These are phyloP conservation scores for Dendryphion nanum DNA, from an alignment of 2,329 filamentous ascomycete genomes.

Conservation along the genomic window DNA sequence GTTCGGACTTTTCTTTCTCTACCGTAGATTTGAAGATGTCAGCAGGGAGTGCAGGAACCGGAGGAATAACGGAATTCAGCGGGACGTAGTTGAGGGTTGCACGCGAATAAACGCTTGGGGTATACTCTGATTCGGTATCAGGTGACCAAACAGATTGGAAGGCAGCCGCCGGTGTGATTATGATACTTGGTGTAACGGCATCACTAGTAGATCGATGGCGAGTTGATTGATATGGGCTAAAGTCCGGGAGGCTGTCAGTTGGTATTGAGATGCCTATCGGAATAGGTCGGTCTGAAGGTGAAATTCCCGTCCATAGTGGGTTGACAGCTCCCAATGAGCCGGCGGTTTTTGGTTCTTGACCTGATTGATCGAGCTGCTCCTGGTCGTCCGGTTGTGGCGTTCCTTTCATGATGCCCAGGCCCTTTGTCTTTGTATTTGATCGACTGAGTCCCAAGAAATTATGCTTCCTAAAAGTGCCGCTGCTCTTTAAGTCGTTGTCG, in stretches of 20 bases:
- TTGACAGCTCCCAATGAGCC: constrained; percentile 27
- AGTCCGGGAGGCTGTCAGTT: constrained; percentile 49
- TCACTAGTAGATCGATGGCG: constrained; percentile 40
- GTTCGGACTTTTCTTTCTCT: constrained; percentile 1
- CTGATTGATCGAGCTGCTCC: constrained; percentile 1
- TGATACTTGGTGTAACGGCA: constrained; percentile 49
- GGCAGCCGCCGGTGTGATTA: constrained; percentile 54
- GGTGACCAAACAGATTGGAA: constrained; percentile 60
- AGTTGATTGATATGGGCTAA: constrained; percentile 28
- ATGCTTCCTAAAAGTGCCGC: constrained; percentile 21
- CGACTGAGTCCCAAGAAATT: constrained; percentile 31
- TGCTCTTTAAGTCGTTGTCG: constrained; percentile 19
- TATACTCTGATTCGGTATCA: constrained; percentile 54
- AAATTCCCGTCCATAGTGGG: constrained; percentile 52
- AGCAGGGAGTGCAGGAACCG: constrained; percentile 41
- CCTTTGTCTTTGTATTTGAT: constrained; percentile 28
- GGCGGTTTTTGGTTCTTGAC: constrained; percentile 26
- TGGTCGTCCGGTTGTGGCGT: constrained; percentile 26
- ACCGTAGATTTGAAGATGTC: constrained; percentile 15
- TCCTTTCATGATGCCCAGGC: constrained; percentile 35
- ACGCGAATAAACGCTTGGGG: constrained; percentile 61
- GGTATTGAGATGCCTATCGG: constrained; percentile 69
- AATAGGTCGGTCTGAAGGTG: constrained; percentile 69
- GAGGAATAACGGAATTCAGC: constrained; percentile 49
- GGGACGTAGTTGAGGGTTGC: constrained; percentile 41